phyloP scores from a whole-genome alignment of 331 rosid species.

The Malus hybrid region DNA sequence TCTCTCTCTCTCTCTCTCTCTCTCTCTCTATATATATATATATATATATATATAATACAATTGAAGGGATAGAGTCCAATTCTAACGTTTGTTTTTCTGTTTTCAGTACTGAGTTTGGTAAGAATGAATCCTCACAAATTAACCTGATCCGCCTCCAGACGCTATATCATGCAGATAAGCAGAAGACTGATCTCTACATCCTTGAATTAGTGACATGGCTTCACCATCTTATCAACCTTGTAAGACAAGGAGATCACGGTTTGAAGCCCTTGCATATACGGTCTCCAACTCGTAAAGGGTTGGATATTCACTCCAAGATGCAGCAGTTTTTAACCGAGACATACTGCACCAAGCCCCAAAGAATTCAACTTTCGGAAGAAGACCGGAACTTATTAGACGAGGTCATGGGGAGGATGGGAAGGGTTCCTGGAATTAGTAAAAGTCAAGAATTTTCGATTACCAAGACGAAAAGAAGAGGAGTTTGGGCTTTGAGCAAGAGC shows the following conservation, averaged over 20 bases:
- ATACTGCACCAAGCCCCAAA: conserved; percentile 13
- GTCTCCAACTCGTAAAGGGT: conserved; percentile 55
- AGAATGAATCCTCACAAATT: conserved; percentile 23
- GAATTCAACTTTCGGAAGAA: conserved; percentile 39
- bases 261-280: conserved; percentile 35
- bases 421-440: conserved; percentile 50
- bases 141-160: conserved; percentile 67
- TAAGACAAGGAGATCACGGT: conserved; percentile 48
- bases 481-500: conserved; percentile 36
- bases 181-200: conserved; percentile 54
- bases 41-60: neutral
- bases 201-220: conserved; percentile 65
- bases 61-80: neutral
- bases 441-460: conserved; percentile 48
- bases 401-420: conserved; percentile 33
- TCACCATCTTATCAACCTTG: conserved; percentile 49
- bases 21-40: too few species aligned
- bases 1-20: too few species aligned
- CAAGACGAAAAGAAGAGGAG: conserved; percentile 21
- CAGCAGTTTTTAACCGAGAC: conserved; percentile 26
- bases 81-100: neutral
- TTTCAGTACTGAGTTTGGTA: conserved; percentile 60
- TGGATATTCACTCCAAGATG: conserved; percentile 53
- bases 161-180: conserved; percentile 76
- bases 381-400: conserved; percentile 52